Percentiles rank a stretch among this genome's conserved stretches.
Evolutionary conservation across 768 basidiomycete species (phyloP).

Genomic region (Russula griseocarnosa): DNA sequence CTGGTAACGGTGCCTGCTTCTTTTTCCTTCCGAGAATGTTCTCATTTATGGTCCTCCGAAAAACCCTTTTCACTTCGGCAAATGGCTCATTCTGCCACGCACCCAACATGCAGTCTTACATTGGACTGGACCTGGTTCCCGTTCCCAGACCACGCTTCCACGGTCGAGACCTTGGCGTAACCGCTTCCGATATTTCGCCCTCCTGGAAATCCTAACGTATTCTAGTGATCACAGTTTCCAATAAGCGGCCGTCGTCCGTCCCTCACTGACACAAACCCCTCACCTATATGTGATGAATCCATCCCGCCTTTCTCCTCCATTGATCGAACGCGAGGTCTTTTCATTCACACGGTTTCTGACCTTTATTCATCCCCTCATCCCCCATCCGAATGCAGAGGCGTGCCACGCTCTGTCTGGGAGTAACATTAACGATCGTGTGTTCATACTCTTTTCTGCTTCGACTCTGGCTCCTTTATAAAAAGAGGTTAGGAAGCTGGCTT

Average conservation of each 20-base stretch:
- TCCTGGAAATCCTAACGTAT: slow-evolving; percentile 18
- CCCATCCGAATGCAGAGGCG: slow-evolving; percentile 12
- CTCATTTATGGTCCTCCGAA: slow-evolving; percentile 8
- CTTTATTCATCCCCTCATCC: slow-evolving; percentile 9
- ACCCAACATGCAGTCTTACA: slow-evolving; percentile 14
- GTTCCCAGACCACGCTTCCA: slow-evolving; percentile 17
- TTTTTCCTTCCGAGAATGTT: slow-evolving; percentile 11
- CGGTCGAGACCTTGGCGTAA: slow-evolving; percentile 26
- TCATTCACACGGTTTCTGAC: slow-evolving; percentile 16
- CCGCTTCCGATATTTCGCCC: slow-evolving; percentile 28
- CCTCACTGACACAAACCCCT: slow-evolving; percentile 13
- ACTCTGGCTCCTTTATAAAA: slow-evolving; percentile 17
- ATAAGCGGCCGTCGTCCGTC: slow-evolving; percentile 12
- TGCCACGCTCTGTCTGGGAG: slow-evolving; percentile 20
- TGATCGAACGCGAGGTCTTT: slow-evolving; percentile 23
- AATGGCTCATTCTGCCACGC: slow-evolving; percentile 17
- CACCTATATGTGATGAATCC: slow-evolving; percentile 24
- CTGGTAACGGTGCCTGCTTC: slow-evolving; percentile 20
- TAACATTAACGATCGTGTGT: slow-evolving; percentile 8
- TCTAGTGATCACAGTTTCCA: slow-evolving; percentile 24
- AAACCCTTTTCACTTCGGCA: slow-evolving; percentile 25
- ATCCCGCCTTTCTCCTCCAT: slow-evolving; percentile 11
- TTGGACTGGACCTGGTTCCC: slow-evolving; percentile 22
- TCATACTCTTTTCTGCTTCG: not conserved
- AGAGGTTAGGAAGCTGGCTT: slow-evolving; percentile 9